Conservation (phyloP, 2,329 filamentous ascomycete species). For the Ophiostoma populinum region DNA sequence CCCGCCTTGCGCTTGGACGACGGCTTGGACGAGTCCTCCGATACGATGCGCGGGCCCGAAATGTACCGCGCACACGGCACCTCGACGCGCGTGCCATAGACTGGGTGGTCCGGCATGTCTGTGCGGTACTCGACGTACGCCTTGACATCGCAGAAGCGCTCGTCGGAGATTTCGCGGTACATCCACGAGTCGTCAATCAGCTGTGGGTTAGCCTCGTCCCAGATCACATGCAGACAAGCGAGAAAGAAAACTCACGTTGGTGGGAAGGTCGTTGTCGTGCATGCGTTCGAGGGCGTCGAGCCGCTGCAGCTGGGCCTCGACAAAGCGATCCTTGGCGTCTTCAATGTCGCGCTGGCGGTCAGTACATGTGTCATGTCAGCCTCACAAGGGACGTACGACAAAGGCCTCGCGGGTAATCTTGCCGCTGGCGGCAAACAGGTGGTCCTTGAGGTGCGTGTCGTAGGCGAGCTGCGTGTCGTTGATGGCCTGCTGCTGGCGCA, state of each 20-base stretch:
- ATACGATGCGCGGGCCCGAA: slow-evolving; percentile 8
- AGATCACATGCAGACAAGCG: too few species aligned
- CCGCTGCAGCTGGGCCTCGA: slow-evolving; percentile 28
- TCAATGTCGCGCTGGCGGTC: slow-evolving; percentile 11
- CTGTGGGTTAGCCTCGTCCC: too few species aligned
- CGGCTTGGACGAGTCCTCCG: too few species aligned
- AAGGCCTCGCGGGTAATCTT: slow-evolving; percentile 8
- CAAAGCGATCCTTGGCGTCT: slow-evolving; percentile 25
- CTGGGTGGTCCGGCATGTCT: slow-evolving; percentile 12
- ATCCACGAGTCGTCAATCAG: slow-evolving; percentile 11
- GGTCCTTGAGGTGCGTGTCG: slow-evolving; percentile 8
- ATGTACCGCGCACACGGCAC: slow-evolving; percentile 17
- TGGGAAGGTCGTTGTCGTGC: slow-evolving; percentile 25
- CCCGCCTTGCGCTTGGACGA: slow-evolving; percentile 32
- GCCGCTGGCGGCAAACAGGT: slow-evolving; percentile 2
- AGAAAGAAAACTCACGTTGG: slow-evolving; percentile 29
- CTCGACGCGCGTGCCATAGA: slow-evolving; percentile 15
- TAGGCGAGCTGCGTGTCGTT: slow-evolving; percentile 13
- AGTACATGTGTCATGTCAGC: slow-evolving; percentile 1
- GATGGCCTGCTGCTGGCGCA: slow-evolving; percentile 15
- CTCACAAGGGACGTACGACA: slow-evolving; percentile 9
- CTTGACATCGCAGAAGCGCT: slow-evolving; percentile 9
- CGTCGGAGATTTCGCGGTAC: slow-evolving; percentile 11
- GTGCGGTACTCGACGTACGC: slow-evolving; percentile 12
- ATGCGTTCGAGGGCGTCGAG: slow-evolving; percentile 28